Evolutionary conservation across 345 rosid species (phyloP), one percentile per base, ranked within the genome.

Genomic region (Mallotus nudiflorus): DNA sequence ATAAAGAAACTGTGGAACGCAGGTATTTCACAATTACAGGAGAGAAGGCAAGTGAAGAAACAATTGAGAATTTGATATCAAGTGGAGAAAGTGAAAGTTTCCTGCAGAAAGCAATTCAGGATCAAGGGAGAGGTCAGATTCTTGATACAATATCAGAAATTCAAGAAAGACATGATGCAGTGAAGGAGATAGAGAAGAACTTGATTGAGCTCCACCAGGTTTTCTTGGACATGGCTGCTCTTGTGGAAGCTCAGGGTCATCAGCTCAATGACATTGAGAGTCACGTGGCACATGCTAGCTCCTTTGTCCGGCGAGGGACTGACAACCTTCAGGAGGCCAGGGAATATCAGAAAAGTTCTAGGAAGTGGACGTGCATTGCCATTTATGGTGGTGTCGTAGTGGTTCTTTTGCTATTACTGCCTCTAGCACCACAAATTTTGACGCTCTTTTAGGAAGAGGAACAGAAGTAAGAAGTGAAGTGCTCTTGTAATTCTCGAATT

Each of bases 31-130:
- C 94, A 0, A 84, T 91, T 50, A 93, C 94, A 0, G 94, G 97
- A 27, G 80, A 91, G 78, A 77, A 75, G 55, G 82, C 97, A 0
- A 89, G 91, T 19, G 96, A 89, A 46, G 89, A 91, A 13, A 87
- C 91, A 0, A 88, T 93, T 0, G 97, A 91, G 66, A 83, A 83
- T 49, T 77, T 93, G 75, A 93, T 91, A 15, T 78, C 88, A 0
- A 93, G 94, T 13, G 98, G 98, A 9, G 92, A 93, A 62, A 89
- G 98, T 37, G 97, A 89, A 54, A 88, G 86, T 40, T 84, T 93
- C 65, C 80, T 93, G 42, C 94, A 91, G 27, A 91, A 84, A 82
- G 98, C 97, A 1, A 88, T 91, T 19, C 94, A 91, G 78, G 94
- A 91, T 56, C 96, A 89, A 68, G 94, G 98, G 9, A 85, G 96